These are phyloP conservation scores for Wickerhamiella allomyrinae DNA, from an alignment of 805 yeast species.

Conservation along the genomic window DNA sequence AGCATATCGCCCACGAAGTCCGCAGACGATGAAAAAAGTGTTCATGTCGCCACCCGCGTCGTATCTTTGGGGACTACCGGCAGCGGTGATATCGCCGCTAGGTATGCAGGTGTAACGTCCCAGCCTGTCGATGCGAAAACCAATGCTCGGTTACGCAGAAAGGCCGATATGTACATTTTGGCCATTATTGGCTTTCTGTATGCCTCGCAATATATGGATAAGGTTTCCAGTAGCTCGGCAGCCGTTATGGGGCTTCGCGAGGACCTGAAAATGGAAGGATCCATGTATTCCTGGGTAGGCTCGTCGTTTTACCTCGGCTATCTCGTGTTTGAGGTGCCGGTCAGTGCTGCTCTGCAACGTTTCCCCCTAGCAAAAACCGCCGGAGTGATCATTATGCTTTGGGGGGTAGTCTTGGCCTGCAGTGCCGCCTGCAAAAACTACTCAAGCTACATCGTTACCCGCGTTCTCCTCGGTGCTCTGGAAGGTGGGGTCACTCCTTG, in stretches of 20 bases:
- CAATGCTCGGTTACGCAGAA: constrained; percentile 25
- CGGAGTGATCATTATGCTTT: constrained; percentile 28
- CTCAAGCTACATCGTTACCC: constrained; percentile 31
- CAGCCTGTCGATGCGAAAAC: neutral
- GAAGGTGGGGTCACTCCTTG: constrained; percentile 42
- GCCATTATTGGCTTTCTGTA: constrained; percentile 38
- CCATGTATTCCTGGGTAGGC: constrained; percentile 36
- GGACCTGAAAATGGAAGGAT: constrained; percentile 34
- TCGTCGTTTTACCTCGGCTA: constrained; percentile 53
- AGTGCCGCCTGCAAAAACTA: constrained; percentile 31
- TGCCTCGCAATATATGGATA: constrained; percentile 47
- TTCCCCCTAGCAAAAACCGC: constrained; percentile 42
- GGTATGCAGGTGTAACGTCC: neutral
- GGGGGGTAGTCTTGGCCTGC: constrained; percentile 35
- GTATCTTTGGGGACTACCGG: neutral
- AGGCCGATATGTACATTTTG: constrained; percentile 37
- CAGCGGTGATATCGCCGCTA: neutral
- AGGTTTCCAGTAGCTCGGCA: constrained; percentile 36
- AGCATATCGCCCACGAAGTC: no score
- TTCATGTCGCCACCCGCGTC: neutral
- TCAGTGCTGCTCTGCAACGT: constrained; percentile 33
- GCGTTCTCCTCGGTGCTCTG: constrained; percentile 35
- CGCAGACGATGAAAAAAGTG: neutral
- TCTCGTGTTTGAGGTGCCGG: constrained; percentile 39
- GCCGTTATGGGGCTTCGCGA: constrained; percentile 37